These are phyloP conservation scores for Prunus fruticosa DNA, from an alignment of 306 rosid species.

Conservation along the genomic window DNA sequence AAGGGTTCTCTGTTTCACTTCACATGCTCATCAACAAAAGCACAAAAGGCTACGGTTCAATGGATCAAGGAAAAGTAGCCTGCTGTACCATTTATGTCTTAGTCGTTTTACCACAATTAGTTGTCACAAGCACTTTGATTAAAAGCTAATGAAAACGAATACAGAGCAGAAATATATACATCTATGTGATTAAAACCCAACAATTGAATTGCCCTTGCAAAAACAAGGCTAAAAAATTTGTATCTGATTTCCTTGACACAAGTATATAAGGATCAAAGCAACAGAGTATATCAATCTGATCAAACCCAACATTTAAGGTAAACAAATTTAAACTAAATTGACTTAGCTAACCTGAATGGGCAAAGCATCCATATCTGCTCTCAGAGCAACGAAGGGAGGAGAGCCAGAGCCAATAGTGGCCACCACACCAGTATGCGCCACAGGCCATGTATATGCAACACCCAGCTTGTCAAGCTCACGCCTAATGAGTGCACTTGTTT, in stretches of 20 bases:
- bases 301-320: not conserved
- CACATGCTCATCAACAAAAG: too few species aligned
- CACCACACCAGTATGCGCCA: slow-evolving; percentile 72
- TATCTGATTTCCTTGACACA: too few species aligned
- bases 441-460: slow-evolving; percentile 72
- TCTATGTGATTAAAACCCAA: too few species aligned
- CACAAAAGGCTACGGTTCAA: too few species aligned
- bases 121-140: not conserved
- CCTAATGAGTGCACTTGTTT: slow-evolving; percentile 63
- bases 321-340: not conserved
- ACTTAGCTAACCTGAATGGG: slow-evolving; percentile 65
- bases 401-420: slow-evolving; percentile 76
- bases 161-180: not conserved
- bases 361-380: slow-evolving; percentile 97
- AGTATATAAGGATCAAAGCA: not conserved
- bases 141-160: not conserved
- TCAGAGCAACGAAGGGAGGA: slow-evolving; percentile 79
- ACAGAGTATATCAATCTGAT: not conserved
- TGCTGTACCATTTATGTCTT: too few species aligned
- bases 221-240: too few species aligned
- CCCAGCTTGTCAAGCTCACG: slow-evolving; percentile 64
- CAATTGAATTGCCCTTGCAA: too few species aligned
- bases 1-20: too few species aligned
- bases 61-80: too few species aligned
- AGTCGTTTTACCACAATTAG: not conserved